Evolutionary conservation across 2,329 filamentous ascomycete genomes (phyloP).

Genomic region (Fusarium keratoplasticum): DNA sequence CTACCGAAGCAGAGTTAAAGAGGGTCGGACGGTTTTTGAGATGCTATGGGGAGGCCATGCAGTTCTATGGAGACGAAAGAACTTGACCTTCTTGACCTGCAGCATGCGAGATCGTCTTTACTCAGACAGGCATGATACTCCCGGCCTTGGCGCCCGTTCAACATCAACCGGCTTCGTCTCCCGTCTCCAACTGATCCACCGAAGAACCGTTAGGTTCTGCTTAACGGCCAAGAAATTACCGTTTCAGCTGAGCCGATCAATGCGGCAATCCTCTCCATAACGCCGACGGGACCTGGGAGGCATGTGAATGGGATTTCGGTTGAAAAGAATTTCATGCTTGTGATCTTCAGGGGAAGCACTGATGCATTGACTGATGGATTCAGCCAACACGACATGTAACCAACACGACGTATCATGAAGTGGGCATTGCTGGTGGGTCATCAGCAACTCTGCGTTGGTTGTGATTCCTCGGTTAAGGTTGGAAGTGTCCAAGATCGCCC

Average conservation of each 20-base stretch:
- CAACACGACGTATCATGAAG: neutral
- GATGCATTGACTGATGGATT: neutral
- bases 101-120: neutral
- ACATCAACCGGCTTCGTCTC: neutral
- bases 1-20: slow-evolving; percentile 10
- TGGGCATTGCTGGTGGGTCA: neutral
- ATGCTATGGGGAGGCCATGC: neutral
- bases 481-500: neutral
- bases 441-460: neutral
- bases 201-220: neutral
- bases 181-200: neutral
- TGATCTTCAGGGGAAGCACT: neutral
- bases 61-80: neutral
- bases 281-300: neutral
- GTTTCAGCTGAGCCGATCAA: neutral
- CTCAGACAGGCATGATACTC: neutral
- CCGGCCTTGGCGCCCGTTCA: neutral
- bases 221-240: neutral
- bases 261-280: neutral
- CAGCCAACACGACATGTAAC: neutral
- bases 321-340: neutral
- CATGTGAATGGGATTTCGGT: neutral
- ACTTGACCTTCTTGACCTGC: neutral
- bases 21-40: neutral
- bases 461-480: neutral